Evolutionary conservation across 2,329 filamentous ascomycete species (phyloP), one percentile per base, ranked within the genome.

Genomic region (Hypoxylon sp.): DNA sequence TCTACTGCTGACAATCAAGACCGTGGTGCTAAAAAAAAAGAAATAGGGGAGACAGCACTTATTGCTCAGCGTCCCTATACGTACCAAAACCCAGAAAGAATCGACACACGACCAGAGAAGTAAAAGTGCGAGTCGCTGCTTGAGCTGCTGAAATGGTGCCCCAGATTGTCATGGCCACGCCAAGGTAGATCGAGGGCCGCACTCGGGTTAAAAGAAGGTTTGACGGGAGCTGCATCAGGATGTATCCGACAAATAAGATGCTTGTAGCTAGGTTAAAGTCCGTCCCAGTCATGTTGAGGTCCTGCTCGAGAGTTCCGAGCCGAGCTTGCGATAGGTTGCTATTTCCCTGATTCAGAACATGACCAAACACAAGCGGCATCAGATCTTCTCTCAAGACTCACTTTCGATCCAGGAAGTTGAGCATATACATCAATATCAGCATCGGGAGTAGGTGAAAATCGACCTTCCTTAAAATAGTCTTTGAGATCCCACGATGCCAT

Each of bases 141-240:
- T 86, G 87, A n/a, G 84, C 80, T 0, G 81, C 82, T 47, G 77
- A 78, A 10, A 78, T 78, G 8, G 69, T 60, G 3, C 76, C 77
- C 76, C 76, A 78, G 13, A 78, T 73, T 0, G 81, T 78, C 74
- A 86, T 85, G 0, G 82, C 82, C 0, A 78, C 75, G 0, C 85
- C 81, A 1, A 90, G 81, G 67, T 88, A 90, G 0, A 85, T 62
- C 1, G 85, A 85, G 0, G 87, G 87, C 9, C 83, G 80, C 31
- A 88, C 78, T 2, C 84, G 80, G 0, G 87, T 88, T 2, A 90
- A 78, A 0, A 88, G 72, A 63, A 90, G 80, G 67, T 90, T 91
- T 0, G 87, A 89, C 0, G 88, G 88, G 0, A 90, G 78, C 74
- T 90, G 87, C 84, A 90, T 89, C 11, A 89, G 77, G 0, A 90